Evolutionary conservation across 2,329 filamentous ascomycete genomes (phyloP).

Genomic region (Rhynchosporium agropyri): DNA sequence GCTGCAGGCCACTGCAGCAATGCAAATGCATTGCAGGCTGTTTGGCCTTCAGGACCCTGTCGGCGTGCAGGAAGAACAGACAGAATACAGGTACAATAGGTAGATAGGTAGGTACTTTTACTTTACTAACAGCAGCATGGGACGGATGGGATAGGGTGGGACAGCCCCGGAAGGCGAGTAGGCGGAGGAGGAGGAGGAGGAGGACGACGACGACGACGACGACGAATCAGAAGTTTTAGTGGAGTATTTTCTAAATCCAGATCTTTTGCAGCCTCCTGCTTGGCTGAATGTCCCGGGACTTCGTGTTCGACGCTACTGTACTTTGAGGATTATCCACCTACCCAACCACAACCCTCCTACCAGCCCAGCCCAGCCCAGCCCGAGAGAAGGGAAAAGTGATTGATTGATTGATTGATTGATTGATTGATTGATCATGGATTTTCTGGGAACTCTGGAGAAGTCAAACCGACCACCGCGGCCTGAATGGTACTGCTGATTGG

Average conservation of each 20-base stretch:
- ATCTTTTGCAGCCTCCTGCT: constrained; percentile 14
- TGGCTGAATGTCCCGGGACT: constrained; percentile 13
- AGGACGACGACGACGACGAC: neutral
- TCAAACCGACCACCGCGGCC: constrained; percentile 5
- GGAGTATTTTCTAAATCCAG: constrained; percentile 27
- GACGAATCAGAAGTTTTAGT: neutral
- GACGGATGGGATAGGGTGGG: constrained; percentile 28
- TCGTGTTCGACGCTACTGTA: constrained; percentile 33
- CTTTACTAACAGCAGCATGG: constrained; percentile 28
- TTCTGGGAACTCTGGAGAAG: constrained; percentile 2
- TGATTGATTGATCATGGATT: neutral
- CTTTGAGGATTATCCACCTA: neutral
- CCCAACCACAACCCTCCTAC: neutral
- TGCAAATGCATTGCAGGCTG: neutral
- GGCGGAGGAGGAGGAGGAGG: constrained; percentile 13
- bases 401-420: no score
- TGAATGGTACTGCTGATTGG: constrained; percentile 15
- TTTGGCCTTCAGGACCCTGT: constrained; percentile 6
- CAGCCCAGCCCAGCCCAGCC: neutral
- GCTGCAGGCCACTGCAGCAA: neutral
- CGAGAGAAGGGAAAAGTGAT: neutral
- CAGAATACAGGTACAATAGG: neutral
- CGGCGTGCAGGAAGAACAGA: constrained; percentile 7
- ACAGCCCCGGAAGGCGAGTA: neutral
- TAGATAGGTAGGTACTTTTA: no score